These are phyloP conservation scores for Metschnikowia proteae DNA, from an alignment of 805 yeast species.

Conservation along the genomic window DNA sequence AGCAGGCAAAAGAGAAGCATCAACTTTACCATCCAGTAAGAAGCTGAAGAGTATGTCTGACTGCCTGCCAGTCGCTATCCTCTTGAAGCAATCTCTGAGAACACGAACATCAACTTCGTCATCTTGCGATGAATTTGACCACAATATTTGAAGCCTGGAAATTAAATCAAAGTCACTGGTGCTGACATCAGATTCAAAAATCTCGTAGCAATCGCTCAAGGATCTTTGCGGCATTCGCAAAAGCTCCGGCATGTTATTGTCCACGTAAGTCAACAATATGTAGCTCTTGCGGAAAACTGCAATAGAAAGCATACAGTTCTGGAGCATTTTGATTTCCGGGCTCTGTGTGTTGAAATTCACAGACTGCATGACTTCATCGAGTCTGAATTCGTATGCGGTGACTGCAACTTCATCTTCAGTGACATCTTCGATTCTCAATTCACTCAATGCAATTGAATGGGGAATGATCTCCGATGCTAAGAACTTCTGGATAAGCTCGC, in stretches of 20 bases:
- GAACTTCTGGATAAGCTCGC: slow-evolving; percentile 20
- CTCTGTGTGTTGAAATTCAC: slow-evolving; percentile 29
- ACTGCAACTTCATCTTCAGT: slow-evolving; percentile 61
- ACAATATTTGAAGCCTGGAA: slow-evolving; percentile 45
- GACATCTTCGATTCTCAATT: slow-evolving; percentile 38
- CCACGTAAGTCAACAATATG: slow-evolving; percentile 53
- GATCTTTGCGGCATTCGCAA: slow-evolving; percentile 8
- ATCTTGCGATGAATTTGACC: slow-evolving; percentile 11
- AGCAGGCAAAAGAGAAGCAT: slow-evolving; percentile 54
- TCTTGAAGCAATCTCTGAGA: slow-evolving; percentile 54
- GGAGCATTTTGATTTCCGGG: slow-evolving; percentile 36
- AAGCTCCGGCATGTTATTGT: slow-evolving; percentile 36
- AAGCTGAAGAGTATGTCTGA: slow-evolving; percentile 56
- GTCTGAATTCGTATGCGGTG: slow-evolving; percentile 67
- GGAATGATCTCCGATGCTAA: slow-evolving; percentile 35
- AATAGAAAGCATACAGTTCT: slow-evolving; percentile 59
- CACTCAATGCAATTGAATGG: slow-evolving; percentile 30
- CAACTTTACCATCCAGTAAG: slow-evolving; percentile 59
- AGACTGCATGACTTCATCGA: slow-evolving; percentile 45
- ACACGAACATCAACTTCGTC: slow-evolving; percentile 47
- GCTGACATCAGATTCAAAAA: slow-evolving; percentile 46
- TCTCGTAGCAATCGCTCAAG: slow-evolving; percentile 39
- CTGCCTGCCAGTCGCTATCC: slow-evolving; percentile 51
- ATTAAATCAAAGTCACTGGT: slow-evolving; percentile 59
- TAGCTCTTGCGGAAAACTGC: slow-evolving; percentile 58